Percentiles rank a stretch among this genome's conserved stretches.
phyloP scores from a whole-genome alignment of 2,329 filamentous ascomycete genomes.

The Cladosporium sp. region DNA sequence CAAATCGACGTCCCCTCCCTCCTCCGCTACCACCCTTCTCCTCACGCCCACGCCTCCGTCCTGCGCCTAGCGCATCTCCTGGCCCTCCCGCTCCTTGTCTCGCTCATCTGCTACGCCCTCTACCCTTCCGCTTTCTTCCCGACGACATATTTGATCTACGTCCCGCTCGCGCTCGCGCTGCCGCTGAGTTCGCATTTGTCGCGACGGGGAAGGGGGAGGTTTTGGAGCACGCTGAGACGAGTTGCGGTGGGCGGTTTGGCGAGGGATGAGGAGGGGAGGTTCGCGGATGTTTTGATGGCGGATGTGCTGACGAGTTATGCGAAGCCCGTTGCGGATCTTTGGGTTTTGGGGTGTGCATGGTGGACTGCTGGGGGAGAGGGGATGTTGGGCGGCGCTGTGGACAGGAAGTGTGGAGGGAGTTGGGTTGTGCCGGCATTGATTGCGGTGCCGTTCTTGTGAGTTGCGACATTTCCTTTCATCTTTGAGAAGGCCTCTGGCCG shows the following conservation, averaged over 20 bases:
- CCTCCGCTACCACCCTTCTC: conserved; percentile 75
- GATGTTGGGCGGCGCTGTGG: conserved; percentile 68
- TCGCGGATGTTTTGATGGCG: conserved; percentile 87
- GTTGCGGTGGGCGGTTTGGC: conserved; percentile 83
- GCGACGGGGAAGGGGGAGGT: conserved; percentile 66
- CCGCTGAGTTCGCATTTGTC: conserved; percentile 64
- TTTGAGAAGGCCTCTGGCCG: too few species aligned
- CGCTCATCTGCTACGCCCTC: conserved; percentile 77
- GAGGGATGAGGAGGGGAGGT: conserved; percentile 82
- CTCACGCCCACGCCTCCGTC: conserved; percentile 66
- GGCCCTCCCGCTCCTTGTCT: conserved; percentile 64
- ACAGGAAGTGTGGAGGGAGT: conserved; percentile 74
- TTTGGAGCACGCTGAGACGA: conserved; percentile 70
- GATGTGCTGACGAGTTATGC: conserved; percentile 94
- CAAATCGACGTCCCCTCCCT: conserved; percentile 65
- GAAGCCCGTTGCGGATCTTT: conserved; percentile 85
- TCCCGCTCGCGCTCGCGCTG: conserved; percentile 63
- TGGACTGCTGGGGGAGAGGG: conserved; percentile 54
- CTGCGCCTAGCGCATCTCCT: conserved; percentile 78
- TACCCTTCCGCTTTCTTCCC: conserved; percentile 76
- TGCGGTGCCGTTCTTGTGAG: conserved; percentile 64
- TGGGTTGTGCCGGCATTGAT: conserved; percentile 81
- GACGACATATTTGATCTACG: conserved; percentile 75
- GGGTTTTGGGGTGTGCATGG: conserved; percentile 87
- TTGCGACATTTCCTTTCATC: too few species aligned